phyloP scores from a whole-genome alignment of 2,329 filamentous ascomycete genomes.

The Apiospora marii region DNA sequence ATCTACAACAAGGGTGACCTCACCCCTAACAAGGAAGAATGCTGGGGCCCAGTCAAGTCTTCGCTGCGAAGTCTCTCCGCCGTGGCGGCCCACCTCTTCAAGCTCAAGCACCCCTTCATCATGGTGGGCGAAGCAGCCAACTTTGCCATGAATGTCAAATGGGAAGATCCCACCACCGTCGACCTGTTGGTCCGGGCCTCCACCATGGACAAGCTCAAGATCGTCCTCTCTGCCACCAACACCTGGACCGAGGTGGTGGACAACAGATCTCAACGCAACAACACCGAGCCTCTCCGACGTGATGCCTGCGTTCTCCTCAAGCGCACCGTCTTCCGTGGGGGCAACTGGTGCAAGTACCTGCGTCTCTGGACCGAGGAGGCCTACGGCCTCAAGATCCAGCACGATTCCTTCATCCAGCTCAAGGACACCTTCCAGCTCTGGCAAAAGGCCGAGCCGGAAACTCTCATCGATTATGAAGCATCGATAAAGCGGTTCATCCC shows the following conservation, averaged over 20 bases:
- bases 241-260: neutral
- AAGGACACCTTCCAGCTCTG: neutral
- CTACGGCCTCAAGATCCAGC: neutral
- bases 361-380: constrained; percentile 19
- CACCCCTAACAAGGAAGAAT: neutral
- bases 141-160: constrained; percentile 7
- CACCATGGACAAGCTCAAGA: neutral
- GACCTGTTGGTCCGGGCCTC: neutral
- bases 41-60: neutral
- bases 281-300: too few relatives aligned
- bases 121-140: constrained; percentile 1
- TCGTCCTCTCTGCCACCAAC: neutral
- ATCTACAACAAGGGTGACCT: neutral
- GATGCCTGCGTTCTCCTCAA: neutral
- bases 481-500: neutral
- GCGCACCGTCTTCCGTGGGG: neutral
- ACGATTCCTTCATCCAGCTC: neutral
- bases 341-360: neutral
- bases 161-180: neutral
- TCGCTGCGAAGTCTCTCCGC: neutral
- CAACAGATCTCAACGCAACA: neutral
- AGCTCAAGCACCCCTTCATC: neutral
- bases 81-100: neutral
- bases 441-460: neutral
- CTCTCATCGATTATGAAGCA: too few relatives aligned